Evolutionary conservation across 2,329 filamentous ascomycete species (phyloP), one percentile per base, ranked within the genome.

Genomic region (Rhynchosporium secalis): DNA sequence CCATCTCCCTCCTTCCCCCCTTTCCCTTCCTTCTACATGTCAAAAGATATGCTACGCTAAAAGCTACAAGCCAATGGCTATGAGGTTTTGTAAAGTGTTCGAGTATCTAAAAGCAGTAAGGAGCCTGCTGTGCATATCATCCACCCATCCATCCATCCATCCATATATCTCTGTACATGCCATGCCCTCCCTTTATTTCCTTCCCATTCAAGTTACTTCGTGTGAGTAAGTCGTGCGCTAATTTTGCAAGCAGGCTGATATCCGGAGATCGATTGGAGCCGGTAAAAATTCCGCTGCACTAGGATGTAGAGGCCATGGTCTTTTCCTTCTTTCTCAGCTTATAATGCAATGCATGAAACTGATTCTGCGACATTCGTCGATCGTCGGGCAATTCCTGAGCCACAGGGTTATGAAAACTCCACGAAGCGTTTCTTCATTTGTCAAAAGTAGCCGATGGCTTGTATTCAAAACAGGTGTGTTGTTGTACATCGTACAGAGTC

Each of bases 131-230:
- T 15, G 33, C 33, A 36, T 36, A 5, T 36, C 9, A 36, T 36
- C 33, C 20, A 20, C 20, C 9, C 1, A 36, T 36, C n/a, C 9
- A 26, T 10, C 33, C 49, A 38, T 20, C 33, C 51, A 40, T 40
- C 51, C 20, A 13, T 36, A 40, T 40, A 54, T 54, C 41, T 41
- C 36, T 41, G 36, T 54, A 54, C 51, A 54, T 40, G 51, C 10
- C 51, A 12, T 54, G 3, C 13, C 28, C 9, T 29, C 9, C 7
- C 15, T n/a, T 20, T 20, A 41, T 20, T 15, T 4, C 51, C 3
- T 31, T 20, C 31, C 8, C 7, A 10, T 36, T 36, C 33, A 36
- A 36, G 33, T 36, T 2, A 10, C 33, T 36, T 36, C 33, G 9
- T 20, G 20, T 20, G 1, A 36, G 9, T 36, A 10, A 36, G 9